Evolutionary conservation across 768 basidiomycete species (phyloP), one percentile per base, ranked within the genome.

Genomic region (Mycena capillaripes): DNA sequence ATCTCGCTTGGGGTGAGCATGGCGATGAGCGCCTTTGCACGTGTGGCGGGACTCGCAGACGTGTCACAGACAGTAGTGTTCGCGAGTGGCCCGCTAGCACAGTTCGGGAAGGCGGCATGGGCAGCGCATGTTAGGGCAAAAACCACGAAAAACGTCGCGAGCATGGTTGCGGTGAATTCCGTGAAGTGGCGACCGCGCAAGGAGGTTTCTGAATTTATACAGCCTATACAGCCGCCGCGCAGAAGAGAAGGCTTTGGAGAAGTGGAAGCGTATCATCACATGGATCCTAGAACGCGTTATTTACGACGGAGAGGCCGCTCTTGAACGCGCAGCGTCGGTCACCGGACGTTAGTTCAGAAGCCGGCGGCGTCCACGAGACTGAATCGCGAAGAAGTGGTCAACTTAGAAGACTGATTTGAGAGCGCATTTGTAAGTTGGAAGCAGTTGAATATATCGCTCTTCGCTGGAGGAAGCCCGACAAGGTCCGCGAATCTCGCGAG

Each of bases 1-100:
- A 89, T 78, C 72, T 91, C 90, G 19, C 82, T 82, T 36, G 86
- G 82, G 16, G 87, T 89, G 76, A 90, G 88, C 70, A 85, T 79
- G 52, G 82, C 71, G 58, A 90, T 81, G 62, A 90, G 78, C 19
- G 88, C 86, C n/a, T 81, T 79, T 10, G 89, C 90, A 19, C 90
- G 85, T 32, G 86, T 83, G 9, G 82, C 75, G 19, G 87, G 78
- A 71, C 84, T 84, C 66, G 84, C 81, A 32, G 84, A 78, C 7
- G 83, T 83, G 73, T 90, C 82, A 78, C 89, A 90, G 36, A 90
- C 86, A 10, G 79, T 77, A 66, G 85, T 89, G 23, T 78, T 79
- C 50, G 82, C 83, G 68, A 90, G 80, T 3, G 88, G 88, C 0
- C 81, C 85, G 44, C 76, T 81, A 16, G 75, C 75, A 63, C 89